A percentile compares a stretch with the other conserved stretches of the same genome.
These are phyloP conservation scores for Trichothecium roseum DNA, from an alignment of 2,329 filamentous ascomycete species.

Conservation along the genomic window DNA sequence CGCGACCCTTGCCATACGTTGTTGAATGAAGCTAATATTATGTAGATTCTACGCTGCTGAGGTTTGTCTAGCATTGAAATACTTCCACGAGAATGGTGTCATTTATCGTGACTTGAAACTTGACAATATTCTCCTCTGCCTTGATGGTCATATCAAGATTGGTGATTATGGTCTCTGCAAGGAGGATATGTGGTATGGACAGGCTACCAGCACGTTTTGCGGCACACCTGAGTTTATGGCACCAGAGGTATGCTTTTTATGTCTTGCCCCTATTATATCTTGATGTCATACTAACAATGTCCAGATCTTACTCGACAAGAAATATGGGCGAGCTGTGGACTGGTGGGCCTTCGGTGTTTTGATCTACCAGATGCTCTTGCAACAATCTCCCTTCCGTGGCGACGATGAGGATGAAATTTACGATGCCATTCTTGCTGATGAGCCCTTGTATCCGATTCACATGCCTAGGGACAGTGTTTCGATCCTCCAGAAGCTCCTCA, in stretches of 20 bases:
- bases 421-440: slow-evolving; percentile 93
- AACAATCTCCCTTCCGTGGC: slow-evolving; percentile 96
- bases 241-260: slow-evolving; percentile 59
- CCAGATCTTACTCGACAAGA: slow-evolving; percentile 93
- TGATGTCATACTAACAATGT: slow-evolving; percentile 22
- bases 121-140: slow-evolving; percentile 80
- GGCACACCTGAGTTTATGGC: slow-evolving; percentile 99
- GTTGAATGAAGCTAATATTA: no score
- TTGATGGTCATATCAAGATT: slow-evolving; percentile 98
- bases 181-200: slow-evolving; percentile 99
- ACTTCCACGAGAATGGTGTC: slow-evolving; percentile 98
- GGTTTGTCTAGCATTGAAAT: slow-evolving; percentile 93
- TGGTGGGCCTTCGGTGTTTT: slow-evolving; percentile 99
- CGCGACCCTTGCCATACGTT: no score
- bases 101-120: slow-evolving; percentile 98
- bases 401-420: slow-evolving; percentile 99
- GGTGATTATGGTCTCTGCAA: slow-evolving; percentile 98
- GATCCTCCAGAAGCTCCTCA: slow-evolving; percentile 93
- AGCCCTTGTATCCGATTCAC: slow-evolving; percentile 94
- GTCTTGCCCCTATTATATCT: not conserved
- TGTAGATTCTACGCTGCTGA: slow-evolving; percentile 89
- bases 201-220: slow-evolving; percentile 94
- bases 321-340: slow-evolving; percentile 92
- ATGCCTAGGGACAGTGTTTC: slow-evolving; percentile 98
- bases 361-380: slow-evolving; percentile 98